These are phyloP conservation scores for Starmerella cellae DNA, from an alignment of 805 yeast species.

Conservation along the genomic window DNA sequence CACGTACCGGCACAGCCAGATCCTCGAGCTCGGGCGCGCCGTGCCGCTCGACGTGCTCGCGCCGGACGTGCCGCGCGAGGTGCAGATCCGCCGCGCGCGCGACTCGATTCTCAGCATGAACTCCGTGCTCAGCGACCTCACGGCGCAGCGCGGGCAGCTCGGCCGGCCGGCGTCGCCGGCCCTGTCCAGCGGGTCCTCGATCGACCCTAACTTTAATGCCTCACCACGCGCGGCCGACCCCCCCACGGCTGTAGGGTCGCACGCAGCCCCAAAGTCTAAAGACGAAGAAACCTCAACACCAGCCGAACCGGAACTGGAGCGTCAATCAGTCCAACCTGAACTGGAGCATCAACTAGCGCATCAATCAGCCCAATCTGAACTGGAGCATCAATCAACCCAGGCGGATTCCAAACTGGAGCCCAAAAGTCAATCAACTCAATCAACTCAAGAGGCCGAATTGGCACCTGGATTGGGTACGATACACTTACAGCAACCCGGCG, in stretches of 20 bases:
- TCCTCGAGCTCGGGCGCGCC: slow-evolving; percentile 18
- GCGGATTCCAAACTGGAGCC: too few relatives aligned
- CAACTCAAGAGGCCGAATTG: too few relatives aligned
- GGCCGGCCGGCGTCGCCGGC: neutral
- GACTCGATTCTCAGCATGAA: slow-evolving; percentile 18
- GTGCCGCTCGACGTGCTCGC: slow-evolving; percentile 12
- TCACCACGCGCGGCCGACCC: neutral
- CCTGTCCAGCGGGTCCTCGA: neutral
- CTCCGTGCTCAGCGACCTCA: slow-evolving; percentile 16
- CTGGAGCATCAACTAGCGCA: too few relatives aligned
- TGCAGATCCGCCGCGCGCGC: slow-evolving; percentile 17
- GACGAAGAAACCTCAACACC: too few relatives aligned
- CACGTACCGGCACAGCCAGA: slow-evolving; percentile 12
- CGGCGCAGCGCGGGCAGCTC: slow-evolving; percentile 7
- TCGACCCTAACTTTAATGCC: neutral
- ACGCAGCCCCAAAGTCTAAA: neutral
- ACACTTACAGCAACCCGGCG: too few relatives aligned
- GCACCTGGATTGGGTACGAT: too few relatives aligned
- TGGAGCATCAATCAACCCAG: too few relatives aligned
- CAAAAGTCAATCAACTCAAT: too few relatives aligned
- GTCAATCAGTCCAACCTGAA: too few relatives aligned
- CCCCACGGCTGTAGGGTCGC: neutral
- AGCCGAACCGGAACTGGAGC: too few relatives aligned
- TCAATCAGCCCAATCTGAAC: too few relatives aligned
- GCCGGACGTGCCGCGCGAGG: slow-evolving; percentile 14